phyloP scores from a whole-genome alignment of 2,329 filamentous ascomycete genomes.

The Camptophora hylomeconis region DNA sequence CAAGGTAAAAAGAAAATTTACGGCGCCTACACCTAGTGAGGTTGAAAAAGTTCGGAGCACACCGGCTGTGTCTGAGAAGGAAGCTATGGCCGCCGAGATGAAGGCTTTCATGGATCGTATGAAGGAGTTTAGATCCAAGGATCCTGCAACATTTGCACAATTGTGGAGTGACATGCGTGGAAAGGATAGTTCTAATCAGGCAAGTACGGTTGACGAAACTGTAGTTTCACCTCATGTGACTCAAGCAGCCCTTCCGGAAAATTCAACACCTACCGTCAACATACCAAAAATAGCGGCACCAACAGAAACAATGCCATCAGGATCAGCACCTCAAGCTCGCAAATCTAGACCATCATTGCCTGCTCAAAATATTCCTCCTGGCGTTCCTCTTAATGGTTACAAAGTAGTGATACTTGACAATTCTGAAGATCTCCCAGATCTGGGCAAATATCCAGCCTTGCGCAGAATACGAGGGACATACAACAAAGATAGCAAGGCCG shows the following conservation, averaged over 20 bases:
- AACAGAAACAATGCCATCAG: conserved; percentile 2
- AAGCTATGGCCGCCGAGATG: conserved; percentile 37
- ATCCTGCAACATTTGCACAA: conserved; percentile 41
- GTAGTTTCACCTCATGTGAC: conserved; percentile 9
- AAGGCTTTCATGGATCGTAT: conserved; percentile 44
- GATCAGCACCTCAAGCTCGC: neutral
- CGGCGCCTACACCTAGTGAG: neutral
- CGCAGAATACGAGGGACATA: conserved; percentile 11
- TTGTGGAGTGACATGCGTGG: conserved; percentile 43
- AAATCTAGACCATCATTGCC: conserved; percentile 1
- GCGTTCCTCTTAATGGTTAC: conserved; percentile 9
- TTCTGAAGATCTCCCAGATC: conserved; percentile 14
- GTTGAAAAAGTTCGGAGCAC: conserved; percentile 1
- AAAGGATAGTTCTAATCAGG: too few species aligned
- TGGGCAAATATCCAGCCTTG: conserved; percentile 20
- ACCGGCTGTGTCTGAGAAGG: conserved; percentile 9
- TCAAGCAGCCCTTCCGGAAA: conserved; percentile 4
- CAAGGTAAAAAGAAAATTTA: conserved; percentile 2
- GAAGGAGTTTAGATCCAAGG: conserved; percentile 42
- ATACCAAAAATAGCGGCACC: neutral
- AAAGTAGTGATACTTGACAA: conserved; percentile 14
- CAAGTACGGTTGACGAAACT: neutral
- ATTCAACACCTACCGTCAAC: neutral
- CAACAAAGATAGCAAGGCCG: conserved; percentile 1
- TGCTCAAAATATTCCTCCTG: neutral